Base-by-base conservation (phyloP, 176 grass and related monocot species). In the Aegilops speltoides region DNA sequence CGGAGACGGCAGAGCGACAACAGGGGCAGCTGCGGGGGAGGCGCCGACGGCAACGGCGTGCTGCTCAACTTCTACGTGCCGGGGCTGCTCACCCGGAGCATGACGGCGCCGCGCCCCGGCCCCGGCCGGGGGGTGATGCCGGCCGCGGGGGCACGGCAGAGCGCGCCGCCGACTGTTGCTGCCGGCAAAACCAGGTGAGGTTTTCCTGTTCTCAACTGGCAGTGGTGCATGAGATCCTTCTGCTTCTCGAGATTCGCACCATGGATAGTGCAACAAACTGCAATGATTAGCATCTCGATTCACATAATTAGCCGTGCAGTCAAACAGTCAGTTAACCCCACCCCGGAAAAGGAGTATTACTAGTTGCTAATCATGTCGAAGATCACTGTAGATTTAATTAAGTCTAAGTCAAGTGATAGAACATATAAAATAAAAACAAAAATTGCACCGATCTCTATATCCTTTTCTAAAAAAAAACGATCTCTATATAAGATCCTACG, bases 21-120 rank as follows among this genome's bases (percentile, higher is more conserved):
- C 33, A 57, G 86, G 46, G 77, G 84, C 0, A 87, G 88, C 82
- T 79, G 83, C 41, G 72, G 89, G 2, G 83, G 91, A 2, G 4
- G 82, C 65, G 56, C 56, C 2, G 56, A 59, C 56, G 75, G 79
- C 2, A 84, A 91, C 80, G 92, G 92, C 84, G 92, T 94, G 70
- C 86, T 94, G 61, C 92, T 94, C 79, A 91, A 94, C 89, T 87
- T 94, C 86, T 94, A 94, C 87, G 74, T 94, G 34, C 92, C 91
- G 9, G 80, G 89, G 3, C 73, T 86, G 36, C 86, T 94, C 68
- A 77, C 77, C 6, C 26, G 92, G 82, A 89, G 92, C 89, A 85
- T 91, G 67, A 94, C 92, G 75, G 46, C 87, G 46, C 69, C 92
- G 60, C 76, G 84, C 33, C 45, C 25, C 3, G 25, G 84, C 33